A percentile compares a stretch with the other conserved stretches of the same genome.
These are phyloP conservation scores for Tricholoma saponaceum DNA, from an alignment of 768 basidiomycete genomes.

Conservation along the genomic window DNA sequence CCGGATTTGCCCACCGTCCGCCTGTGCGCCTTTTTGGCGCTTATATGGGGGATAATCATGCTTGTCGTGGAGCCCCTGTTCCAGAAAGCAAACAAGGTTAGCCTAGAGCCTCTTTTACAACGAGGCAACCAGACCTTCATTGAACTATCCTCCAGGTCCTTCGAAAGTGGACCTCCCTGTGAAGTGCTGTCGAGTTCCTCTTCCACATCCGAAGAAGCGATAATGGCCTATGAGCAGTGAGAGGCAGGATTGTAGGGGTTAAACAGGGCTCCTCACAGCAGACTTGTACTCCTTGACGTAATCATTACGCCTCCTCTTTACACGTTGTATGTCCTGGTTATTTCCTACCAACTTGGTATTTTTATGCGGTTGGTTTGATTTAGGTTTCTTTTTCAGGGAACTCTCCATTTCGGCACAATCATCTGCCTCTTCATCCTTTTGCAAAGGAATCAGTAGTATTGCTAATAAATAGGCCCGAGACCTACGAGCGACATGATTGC, in stretches of 20 bases:
- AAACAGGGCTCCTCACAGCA: constrained; percentile 20
- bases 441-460: not conserved
- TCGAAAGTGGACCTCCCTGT: not conserved
- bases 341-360: constrained; percentile 1
- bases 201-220: constrained; percentile 37
- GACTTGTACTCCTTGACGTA: constrained; percentile 32
- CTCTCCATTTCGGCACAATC: constrained; percentile 6
- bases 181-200: constrained; percentile 13
- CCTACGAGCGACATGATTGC: constrained; percentile 26
- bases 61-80: not conserved
- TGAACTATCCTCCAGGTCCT: not conserved
- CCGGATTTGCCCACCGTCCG: not conserved
- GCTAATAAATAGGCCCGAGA: not conserved
- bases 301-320: constrained; percentile 14
- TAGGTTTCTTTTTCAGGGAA: constrained; percentile 5
- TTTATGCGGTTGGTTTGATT: not conserved
- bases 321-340: not conserved
- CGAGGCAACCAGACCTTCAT: not conserved
- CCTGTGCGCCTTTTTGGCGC: constrained; percentile 11
- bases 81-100: not conserved
- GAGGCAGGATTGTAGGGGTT: not conserved
- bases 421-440: not conserved
- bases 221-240: constrained; percentile 21
- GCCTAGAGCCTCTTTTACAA: not conserved
- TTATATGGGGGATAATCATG: not conserved